These are phyloP conservation scores for Melaleuca quinquenervia DNA, from an alignment of 345 rosid species.

Conservation along the genomic window DNA sequence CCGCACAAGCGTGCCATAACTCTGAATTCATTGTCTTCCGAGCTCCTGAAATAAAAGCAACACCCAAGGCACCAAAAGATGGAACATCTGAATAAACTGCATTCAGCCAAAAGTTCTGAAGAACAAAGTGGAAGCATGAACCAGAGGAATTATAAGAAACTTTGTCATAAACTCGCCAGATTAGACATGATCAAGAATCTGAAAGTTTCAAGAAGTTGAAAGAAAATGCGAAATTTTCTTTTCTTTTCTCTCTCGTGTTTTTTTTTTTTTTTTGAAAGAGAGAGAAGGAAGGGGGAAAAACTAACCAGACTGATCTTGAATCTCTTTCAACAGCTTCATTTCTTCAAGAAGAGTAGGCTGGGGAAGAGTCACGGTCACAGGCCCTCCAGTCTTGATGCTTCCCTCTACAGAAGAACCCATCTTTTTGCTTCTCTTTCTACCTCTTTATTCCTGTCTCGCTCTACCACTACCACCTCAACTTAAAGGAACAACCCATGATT, in stretches of 20 bases:
- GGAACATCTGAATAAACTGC: not conserved
- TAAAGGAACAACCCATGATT: not conserved
- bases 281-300: not conserved
- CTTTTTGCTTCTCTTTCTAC: not conserved
- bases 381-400: constrained; percentile 39
- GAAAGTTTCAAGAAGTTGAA: not conserved
- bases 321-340: constrained; percentile 84
- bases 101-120: not conserved
- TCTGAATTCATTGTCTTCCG: constrained; percentile 72
- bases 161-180: not conserved
- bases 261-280: not conserved
- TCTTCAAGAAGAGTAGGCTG: constrained; percentile 63
- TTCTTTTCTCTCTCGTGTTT: not conserved
- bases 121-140: not conserved
- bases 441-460: not conserved
- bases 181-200: not conserved
- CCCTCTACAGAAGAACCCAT: constrained; percentile 56
- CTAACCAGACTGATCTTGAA: constrained; percentile 85
- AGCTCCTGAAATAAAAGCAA: constrained; percentile 32
- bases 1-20: constrained; percentile 99
- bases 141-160: not conserved
- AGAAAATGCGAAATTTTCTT: not conserved
- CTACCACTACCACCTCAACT: not conserved
- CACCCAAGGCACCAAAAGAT: not conserved
- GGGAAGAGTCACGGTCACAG: constrained; percentile 15